These are phyloP conservation scores for Malbranchea zuffiana DNA, from an alignment of 2,329 filamentous ascomycete genomes.

Conservation along the genomic window DNA sequence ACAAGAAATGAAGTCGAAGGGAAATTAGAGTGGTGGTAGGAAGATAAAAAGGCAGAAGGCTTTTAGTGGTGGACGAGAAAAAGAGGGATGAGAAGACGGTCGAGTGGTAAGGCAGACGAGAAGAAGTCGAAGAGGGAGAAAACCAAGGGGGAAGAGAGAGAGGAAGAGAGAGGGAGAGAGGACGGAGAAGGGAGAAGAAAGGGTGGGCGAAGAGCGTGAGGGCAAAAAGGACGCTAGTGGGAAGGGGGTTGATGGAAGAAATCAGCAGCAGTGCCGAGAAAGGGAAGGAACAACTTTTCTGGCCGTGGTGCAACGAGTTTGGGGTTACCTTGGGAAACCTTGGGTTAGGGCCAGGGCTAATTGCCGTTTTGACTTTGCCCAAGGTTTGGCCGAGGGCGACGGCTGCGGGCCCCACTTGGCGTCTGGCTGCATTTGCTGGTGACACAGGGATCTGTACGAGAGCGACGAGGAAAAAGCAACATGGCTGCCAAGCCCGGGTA, in stretches of 20 bases:
- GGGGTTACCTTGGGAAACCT: slow-evolving; percentile 10
- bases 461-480: no score
- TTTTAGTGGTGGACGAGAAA: slow-evolving; percentile 3
- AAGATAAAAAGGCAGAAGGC: slow-evolving; percentile 11
- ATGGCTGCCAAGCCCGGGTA: no score
- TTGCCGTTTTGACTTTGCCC: not conserved
- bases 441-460: no score
- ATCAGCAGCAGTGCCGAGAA: slow-evolving; percentile 11
- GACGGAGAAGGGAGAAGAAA: slow-evolving; percentile 4
- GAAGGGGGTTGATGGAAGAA: slow-evolving; percentile 15
- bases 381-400: not conserved
- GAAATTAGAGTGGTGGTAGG: slow-evolving; percentile 9
- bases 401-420: slow-evolving; percentile 10
- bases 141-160: slow-evolving; percentile 10
- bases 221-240: slow-evolving; percentile 17
- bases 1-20: slow-evolving; percentile 12
- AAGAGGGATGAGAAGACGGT: not conserved
- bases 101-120: not conserved
- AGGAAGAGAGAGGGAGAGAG: slow-evolving; percentile 10
- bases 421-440: slow-evolving; percentile 8
- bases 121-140: slow-evolving; percentile 9
- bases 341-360: slow-evolving; percentile 9
- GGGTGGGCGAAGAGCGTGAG: slow-evolving; percentile 14
- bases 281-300: slow-evolving; percentile 12
- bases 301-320: slow-evolving; percentile 11